Percentiles rank a stretch among this genome's conserved stretches.
phyloP scores from a whole-genome alignment of 129 eudicot genomes.

The Tagetes patula region DNA sequence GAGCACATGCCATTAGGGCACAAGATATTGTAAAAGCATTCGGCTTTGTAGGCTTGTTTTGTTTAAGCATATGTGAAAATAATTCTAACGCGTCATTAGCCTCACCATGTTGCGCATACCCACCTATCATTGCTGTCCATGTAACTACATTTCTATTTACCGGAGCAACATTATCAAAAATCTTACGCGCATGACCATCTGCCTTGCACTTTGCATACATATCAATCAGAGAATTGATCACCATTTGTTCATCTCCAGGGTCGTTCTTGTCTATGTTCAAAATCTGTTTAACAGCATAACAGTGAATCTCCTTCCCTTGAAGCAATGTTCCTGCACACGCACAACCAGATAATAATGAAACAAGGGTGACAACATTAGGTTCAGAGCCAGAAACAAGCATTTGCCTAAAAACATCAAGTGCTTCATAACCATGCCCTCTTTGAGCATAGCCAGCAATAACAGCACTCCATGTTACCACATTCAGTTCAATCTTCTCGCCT shows the following conservation, averaged over 20 bases:
- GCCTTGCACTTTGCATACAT: slow-evolving; percentile 85
- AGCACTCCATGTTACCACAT: slow-evolving; percentile 86
- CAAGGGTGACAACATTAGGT: slow-evolving; percentile 78
- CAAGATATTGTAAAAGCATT: slow-evolving; percentile 80
- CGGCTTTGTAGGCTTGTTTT: slow-evolving; percentile 40
- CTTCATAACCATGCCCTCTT: slow-evolving; percentile 63
- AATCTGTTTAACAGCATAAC: slow-evolving; percentile 50
- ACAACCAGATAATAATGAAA: slow-evolving; percentile 67
- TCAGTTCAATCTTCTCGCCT: slow-evolving; percentile 48
- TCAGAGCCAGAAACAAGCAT: slow-evolving; percentile 52
- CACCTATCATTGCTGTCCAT: slow-evolving; percentile 85
- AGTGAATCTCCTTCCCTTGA: slow-evolving; percentile 76
- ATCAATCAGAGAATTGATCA: slow-evolving; percentile 72
- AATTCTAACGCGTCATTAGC: slow-evolving; percentile 64
- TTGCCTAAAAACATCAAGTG: slow-evolving; percentile 63
- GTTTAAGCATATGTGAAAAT: slow-evolving; percentile 52
- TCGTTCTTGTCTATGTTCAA: slow-evolving; percentile 42
- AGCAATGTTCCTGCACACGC: slow-evolving; percentile 56
- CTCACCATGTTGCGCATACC: slow-evolving; percentile 60
- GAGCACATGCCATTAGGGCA: slow-evolving; percentile 82
- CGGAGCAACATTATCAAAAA: slow-evolving; percentile 47
- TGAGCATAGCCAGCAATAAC: slow-evolving; percentile 84
- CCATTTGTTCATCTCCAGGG: slow-evolving; percentile 65
- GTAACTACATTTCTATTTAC: slow-evolving; percentile 67
- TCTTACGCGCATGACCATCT: slow-evolving; percentile 36